Conservation (phyloP, 306 rosid genomes). For the Vigna radiata region DNA sequence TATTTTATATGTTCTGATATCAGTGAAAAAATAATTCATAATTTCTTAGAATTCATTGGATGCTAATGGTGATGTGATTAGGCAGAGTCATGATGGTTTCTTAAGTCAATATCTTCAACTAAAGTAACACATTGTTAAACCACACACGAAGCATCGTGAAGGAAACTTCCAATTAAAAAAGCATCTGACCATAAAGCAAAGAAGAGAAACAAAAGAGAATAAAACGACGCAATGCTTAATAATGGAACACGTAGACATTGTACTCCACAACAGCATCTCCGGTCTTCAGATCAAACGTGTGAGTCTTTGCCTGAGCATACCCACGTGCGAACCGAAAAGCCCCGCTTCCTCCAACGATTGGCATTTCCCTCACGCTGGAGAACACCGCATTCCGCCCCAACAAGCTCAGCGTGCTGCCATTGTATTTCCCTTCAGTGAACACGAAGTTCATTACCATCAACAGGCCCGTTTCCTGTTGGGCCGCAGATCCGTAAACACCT, state of each 20-base stretch:
- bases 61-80: too few species aligned
- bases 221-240: slow-evolving; percentile 3
- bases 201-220: too few species aligned
- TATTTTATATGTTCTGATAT: too few species aligned
- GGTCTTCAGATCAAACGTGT: background rate
- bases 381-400: slow-evolving; percentile 36
- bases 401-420: slow-evolving; percentile 43
- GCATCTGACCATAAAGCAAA: too few species aligned
- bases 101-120: too few species aligned
- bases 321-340: slow-evolving; percentile 61
- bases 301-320: slow-evolving; percentile 56
- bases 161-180: too few species aligned
- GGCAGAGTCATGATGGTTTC: too few species aligned
- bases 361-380: slow-evolving; percentile 36
- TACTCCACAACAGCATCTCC: slow-evolving; percentile 61
- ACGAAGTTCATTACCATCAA: slow-evolving; percentile 38
- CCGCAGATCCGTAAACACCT: slow-evolving; percentile 55
- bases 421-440: slow-evolving; percentile 37
- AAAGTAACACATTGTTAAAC: too few species aligned
- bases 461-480: slow-evolving; percentile 34
- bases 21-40: too few species aligned
- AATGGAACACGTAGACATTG: slow-evolving; percentile 54
- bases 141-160: too few species aligned
- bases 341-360: slow-evolving; percentile 53
- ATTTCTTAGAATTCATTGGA: too few species aligned